These are phyloP conservation scores for Prunus kanzakura DNA, from an alignment of 306 rosid genomes.

Conservation along the genomic window DNA sequence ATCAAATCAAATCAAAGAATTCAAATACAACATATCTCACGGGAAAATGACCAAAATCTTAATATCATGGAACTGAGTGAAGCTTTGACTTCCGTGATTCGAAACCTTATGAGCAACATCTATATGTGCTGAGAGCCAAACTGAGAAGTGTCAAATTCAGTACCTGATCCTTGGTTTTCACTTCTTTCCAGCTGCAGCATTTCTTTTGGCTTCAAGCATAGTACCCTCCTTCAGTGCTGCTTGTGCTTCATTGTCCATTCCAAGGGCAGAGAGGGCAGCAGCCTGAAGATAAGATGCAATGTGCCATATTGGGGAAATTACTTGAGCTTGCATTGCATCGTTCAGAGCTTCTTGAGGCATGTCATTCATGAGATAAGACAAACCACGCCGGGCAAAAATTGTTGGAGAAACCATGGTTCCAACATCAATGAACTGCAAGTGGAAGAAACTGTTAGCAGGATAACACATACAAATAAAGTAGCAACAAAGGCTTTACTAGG, in stretches of 20 bases:
- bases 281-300: slow-evolving; percentile 85
- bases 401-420: slow-evolving; percentile 86
- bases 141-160: background rate
- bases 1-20: slow-evolving; percentile 19
- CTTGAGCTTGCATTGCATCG: slow-evolving; percentile 76
- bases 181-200: slow-evolving; percentile 36
- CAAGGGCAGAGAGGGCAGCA: slow-evolving; percentile 51
- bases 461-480: background rate
- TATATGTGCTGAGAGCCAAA: background rate
- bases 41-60: slow-evolving; percentile 1
- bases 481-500: background rate
- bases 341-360: slow-evolving; percentile 62
- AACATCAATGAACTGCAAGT: slow-evolving; percentile 57
- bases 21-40: background rate
- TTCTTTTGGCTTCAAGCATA: slow-evolving; percentile 60
- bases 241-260: slow-evolving; percentile 66
- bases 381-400: slow-evolving; percentile 59
- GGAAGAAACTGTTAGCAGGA: slow-evolving; percentile 12
- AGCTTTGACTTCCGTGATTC: background rate
- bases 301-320: slow-evolving; percentile 68
- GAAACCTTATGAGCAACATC: background rate
- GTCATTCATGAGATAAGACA: slow-evolving; percentile 66
- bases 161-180: slow-evolving; percentile 27
- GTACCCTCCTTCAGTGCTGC: slow-evolving; percentile 69
- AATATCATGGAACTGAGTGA: background rate